phyloP scores from a whole-genome alignment of 176 grass and related monocot genomes.

The Juncus inflexus region DNA sequence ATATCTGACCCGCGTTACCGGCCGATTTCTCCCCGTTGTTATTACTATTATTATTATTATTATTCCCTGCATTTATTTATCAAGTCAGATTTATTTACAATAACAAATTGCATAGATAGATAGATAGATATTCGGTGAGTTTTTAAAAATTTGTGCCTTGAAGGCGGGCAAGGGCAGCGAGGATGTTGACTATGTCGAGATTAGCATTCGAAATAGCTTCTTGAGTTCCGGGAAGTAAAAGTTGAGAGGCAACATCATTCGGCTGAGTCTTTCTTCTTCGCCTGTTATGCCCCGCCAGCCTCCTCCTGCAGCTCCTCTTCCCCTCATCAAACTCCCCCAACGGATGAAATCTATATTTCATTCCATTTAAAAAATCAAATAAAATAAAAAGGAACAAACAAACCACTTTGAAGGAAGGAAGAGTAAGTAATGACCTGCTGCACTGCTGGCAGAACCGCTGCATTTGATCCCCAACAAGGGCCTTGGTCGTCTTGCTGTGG shows the following conservation, averaged over 20 bases:
- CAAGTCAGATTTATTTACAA: neutral
- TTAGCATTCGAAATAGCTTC: slow-evolving; percentile 61
- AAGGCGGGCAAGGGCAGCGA: slow-evolving; percentile 67
- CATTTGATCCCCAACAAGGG: slow-evolving; percentile 76
- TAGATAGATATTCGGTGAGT: slow-evolving; percentile 19
- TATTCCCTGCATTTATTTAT: slow-evolving; percentile 44
- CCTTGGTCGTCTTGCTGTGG: slow-evolving; percentile 88
- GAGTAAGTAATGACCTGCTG: slow-evolving; percentile 58
- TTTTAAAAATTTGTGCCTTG: slow-evolving; percentile 40
- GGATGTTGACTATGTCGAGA: slow-evolving; percentile 81
- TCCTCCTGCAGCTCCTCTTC: slow-evolving; percentile 89
- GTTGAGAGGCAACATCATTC: slow-evolving; percentile 68
- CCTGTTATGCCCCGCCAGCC: slow-evolving; percentile 87
- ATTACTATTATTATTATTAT: too few relatives aligned
- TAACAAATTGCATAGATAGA: neutral
- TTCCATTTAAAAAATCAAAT: slow-evolving; percentile 34
- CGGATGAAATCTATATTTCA: slow-evolving; percentile 73
- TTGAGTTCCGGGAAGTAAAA: slow-evolving; percentile 76
- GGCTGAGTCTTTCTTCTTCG: slow-evolving; percentile 91
- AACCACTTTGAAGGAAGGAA: neutral
- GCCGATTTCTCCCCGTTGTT: slow-evolving; percentile 38
- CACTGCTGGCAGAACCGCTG: slow-evolving; percentile 99
- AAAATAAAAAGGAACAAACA: slow-evolving; percentile 26
- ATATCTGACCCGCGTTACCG: slow-evolving; percentile 32
- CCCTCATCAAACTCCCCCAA: slow-evolving; percentile 96